Percentiles rank a stretch among this genome's conserved stretches.
Conservation (phyloP, 176 grass and related monocot genomes). For the Eleusine indica region DNA sequence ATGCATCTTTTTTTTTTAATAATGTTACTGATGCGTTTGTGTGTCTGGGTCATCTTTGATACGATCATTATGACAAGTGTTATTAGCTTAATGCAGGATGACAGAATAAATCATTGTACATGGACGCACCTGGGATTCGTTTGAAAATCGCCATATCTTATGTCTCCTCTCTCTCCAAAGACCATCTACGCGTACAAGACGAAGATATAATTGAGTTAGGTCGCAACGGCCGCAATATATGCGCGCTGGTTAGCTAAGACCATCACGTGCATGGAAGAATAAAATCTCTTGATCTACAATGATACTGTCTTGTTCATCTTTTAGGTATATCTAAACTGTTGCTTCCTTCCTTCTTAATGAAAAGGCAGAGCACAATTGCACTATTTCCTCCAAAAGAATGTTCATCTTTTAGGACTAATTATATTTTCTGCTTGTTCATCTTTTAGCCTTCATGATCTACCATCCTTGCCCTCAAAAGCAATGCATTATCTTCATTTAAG, state of each 20-base stretch:
- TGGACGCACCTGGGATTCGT: slow-evolving; percentile 39
- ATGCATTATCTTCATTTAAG: slow-evolving; percentile 15
- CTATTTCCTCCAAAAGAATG: no score
- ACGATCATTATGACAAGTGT: neutral
- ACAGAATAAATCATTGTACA: neutral
- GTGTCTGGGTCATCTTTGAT: neutral
- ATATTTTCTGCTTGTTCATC: slow-evolving; percentile 26
- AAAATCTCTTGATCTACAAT: slow-evolving; percentile 50
- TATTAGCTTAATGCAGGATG: neutral
- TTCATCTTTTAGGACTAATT: neutral
- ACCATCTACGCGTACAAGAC: slow-evolving; percentile 36
- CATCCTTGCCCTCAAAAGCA: neutral
- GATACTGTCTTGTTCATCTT: slow-evolving; percentile 42
- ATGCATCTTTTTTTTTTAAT: no score
- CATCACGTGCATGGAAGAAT: slow-evolving; percentile 58
- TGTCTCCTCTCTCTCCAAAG: slow-evolving; percentile 56
- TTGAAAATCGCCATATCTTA: slow-evolving; percentile 46
- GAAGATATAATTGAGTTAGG: slow-evolving; percentile 37
- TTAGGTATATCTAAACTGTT: neutral
- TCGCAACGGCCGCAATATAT: slow-evolving; percentile 31
- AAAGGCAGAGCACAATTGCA: no score
- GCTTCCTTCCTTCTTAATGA: no score
- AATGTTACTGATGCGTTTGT: neutral
- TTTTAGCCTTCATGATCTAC: slow-evolving; percentile 12
- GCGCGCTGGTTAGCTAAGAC: slow-evolving; percentile 26